Percentiles rank a stretch among this genome's conserved stretches.
These are phyloP conservation scores for Calycina herbarum DNA, from an alignment of 2,329 filamentous ascomycete species.

Conservation along the genomic window DNA sequence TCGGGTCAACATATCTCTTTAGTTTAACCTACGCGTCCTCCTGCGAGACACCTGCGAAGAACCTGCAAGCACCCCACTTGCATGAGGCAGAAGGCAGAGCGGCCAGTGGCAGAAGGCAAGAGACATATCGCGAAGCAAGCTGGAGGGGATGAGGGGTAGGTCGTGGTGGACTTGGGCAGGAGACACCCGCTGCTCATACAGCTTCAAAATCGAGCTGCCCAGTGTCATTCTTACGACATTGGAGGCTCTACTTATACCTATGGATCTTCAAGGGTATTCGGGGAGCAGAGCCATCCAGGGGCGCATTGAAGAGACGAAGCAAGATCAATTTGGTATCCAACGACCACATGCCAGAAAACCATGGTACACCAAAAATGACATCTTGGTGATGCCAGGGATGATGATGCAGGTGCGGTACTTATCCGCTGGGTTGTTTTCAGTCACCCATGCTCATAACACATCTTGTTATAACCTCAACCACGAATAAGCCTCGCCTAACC, in stretches of 20 bases:
- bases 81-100: not conserved
- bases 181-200: not conserved
- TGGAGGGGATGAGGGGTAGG: not conserved
- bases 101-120: not conserved
- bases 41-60: not conserved
- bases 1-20: not conserved
- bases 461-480: constrained; percentile 3
- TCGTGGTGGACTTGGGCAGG: not conserved
- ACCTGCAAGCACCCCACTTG: not conserved
- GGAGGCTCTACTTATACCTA: not conserved
- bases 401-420: not conserved
- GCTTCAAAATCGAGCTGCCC: not conserved
- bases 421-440: not conserved
- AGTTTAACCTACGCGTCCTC: not conserved
- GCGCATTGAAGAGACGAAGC: not conserved
- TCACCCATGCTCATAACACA: not conserved
- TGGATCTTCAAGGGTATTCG: not conserved
- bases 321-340: not conserved
- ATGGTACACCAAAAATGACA: not conserved
- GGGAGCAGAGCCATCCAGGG: not conserved
- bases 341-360: not conserved
- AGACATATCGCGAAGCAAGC: not conserved
- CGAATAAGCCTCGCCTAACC: not conserved
- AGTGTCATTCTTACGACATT: not conserved
- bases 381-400: not conserved